Percentiles rank a stretch among this genome's conserved stretches.
These are phyloP conservation scores for Pinus albicaulis DNA, from an alignment of 75 land plant species.

Conservation along the genomic window DNA sequence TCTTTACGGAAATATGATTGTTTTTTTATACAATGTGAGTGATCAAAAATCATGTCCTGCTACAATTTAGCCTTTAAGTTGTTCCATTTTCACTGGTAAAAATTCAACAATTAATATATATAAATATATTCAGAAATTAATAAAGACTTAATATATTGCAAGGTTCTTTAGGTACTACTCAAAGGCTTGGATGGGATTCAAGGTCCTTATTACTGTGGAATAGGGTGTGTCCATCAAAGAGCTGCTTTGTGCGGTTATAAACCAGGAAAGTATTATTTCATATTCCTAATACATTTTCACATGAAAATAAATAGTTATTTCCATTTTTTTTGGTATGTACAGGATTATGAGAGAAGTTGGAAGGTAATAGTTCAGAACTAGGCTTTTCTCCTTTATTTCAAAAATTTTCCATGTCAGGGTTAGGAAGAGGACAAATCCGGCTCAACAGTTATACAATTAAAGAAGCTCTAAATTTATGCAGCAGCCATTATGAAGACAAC, in stretches of 20 bases:
- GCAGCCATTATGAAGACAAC: background rate
- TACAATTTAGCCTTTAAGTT: background rate
- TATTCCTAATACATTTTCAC: background rate
- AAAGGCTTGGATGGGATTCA: slow-evolving; percentile 1
- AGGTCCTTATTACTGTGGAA: slow-evolving; percentile 7
- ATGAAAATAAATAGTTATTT: background rate
- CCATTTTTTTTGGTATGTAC: background rate
- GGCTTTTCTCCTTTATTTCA: background rate
- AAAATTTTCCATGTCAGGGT: background rate
- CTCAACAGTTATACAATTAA: background rate
- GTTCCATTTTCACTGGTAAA: background rate
- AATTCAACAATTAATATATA: background rate
- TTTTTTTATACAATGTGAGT: slow-evolving; percentile 14
- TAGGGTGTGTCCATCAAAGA: background rate
- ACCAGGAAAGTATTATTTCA: background rate
- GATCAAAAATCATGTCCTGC: background rate
- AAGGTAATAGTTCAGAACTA: background rate
- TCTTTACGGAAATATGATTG: slow-evolving; percentile 5
- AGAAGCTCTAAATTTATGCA: slow-evolving; percentile 3
- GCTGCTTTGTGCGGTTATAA: background rate
- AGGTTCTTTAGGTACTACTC: background rate
- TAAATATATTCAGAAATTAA: background rate
- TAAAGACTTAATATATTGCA: background rate
- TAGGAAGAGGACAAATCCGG: too few relatives aligned
- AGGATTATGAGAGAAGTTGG: background rate